Base-by-base conservation (phyloP, 176 grass and related monocot genomes). In the Zoysia japonica region DNA sequence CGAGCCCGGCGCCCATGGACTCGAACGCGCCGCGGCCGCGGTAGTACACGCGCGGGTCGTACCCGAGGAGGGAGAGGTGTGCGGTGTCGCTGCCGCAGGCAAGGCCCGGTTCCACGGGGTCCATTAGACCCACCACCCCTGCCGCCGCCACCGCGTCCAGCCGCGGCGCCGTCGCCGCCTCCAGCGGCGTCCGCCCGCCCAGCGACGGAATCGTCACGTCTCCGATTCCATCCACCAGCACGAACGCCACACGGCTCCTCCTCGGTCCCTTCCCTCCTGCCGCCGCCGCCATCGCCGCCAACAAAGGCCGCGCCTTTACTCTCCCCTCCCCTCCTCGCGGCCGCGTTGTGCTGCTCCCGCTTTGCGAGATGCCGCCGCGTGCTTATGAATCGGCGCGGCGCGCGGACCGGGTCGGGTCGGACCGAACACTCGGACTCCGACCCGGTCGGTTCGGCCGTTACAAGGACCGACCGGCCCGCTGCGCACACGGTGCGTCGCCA, bases 41-140 rank as follows among this genome's bases (percentile, higher is more conserved):
- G 67, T 94, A 98, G 86, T 98, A 98, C 45, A 87, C 82, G 10
- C 96, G 87, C 7, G 96, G 96, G 72, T 93, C 86, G 53, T 98
- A 98, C 15, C 96, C 96, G 37, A 94, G 86, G 44, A 94, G 74
- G 43, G 92, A 98, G 20, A 98, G 96, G 78, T 98, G 95, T 46
- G 92, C 92, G 6, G 96, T 98, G 83, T 98, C 92, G 82, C 92
- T 98, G 5, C 96, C 96, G 78, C 92, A 98, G 53, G 89, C 88
- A 67, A 98, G 78, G 38, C 96, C 88, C 0, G 96, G 87, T 60
- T 95, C 96, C 47, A 98, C 92, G 70, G 96, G 92, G 77, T 95
- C 92, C 96, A 98, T 98, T 67, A 98, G 86, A 47, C 96, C 92
- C 65, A 83, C 76, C 80, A 98, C 84, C 71, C 95, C 95, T 9